Evolutionary conservation across 2,329 filamentous ascomycete species (phyloP).

Genomic region (Acrocalymma vagum): DNA sequence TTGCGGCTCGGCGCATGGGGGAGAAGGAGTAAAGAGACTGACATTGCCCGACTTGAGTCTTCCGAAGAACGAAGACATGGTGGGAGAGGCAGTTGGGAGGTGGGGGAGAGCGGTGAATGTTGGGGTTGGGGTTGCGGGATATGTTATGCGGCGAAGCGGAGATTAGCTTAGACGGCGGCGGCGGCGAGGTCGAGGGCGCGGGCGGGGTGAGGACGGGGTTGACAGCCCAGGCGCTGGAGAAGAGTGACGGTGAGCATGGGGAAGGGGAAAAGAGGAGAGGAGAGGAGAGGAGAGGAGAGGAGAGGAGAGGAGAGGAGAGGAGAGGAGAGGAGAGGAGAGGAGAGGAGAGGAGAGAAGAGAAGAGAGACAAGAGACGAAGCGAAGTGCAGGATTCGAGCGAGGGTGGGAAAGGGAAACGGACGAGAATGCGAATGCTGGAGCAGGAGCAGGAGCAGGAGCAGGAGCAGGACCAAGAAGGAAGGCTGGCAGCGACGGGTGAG

Average conservation of each 20-base stretch:
- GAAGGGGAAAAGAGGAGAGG: not conserved
- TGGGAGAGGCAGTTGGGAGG: constrained; percentile 17
- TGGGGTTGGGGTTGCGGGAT: constrained; percentile 15
- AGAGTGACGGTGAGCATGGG: constrained; percentile 1
- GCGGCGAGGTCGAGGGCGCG: constrained; percentile 15
- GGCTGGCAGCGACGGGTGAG: constrained; percentile 3
- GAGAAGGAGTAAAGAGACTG: constrained; percentile 32
- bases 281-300: constrained; percentile 6
- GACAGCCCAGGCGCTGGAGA: constrained; percentile 16
- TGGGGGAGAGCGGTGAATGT: constrained; percentile 20
- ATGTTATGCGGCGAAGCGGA: constrained; percentile 24
- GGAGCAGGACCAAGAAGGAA: constrained; percentile 7
- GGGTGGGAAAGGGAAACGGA: too few relatives aligned
- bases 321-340: constrained; percentile 5
- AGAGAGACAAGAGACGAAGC: constrained; percentile 17
- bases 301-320: constrained; percentile 1
- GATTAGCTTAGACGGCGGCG: constrained; percentile 14
- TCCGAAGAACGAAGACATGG: constrained; percentile 64
- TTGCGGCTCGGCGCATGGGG: constrained; percentile 19
- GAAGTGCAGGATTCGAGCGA: too few relatives aligned
- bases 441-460: not conserved
- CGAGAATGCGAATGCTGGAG: too few relatives aligned
- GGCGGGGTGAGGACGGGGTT: constrained; percentile 11
- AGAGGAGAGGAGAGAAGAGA: constrained; percentile 5
- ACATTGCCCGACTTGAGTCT: constrained; percentile 61